Evolutionary conservation across 495 filamentous ascomycete genomes (phyloP).

Genomic region (Aspergillus campestris): DNA sequence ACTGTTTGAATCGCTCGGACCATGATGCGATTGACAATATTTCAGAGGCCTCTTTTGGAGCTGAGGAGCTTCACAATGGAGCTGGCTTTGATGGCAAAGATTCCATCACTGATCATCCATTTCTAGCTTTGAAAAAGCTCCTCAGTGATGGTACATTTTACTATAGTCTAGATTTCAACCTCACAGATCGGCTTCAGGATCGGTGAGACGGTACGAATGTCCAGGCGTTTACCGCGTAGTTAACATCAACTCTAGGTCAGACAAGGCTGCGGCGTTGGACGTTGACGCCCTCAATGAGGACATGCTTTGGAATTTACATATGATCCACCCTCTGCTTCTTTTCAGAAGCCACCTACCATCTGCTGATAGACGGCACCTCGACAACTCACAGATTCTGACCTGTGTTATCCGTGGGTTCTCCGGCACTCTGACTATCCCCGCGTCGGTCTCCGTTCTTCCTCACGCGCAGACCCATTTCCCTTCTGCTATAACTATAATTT

Average conservation of each 20-base stretch:
- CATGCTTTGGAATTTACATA: conserved; percentile 96
- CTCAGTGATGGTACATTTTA: conserved; percentile 95
- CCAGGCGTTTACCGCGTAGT: conserved; percentile 2
- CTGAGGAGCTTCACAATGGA: conserved; percentile 46
- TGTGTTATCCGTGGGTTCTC: conserved; percentile 93
- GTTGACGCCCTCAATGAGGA: conserved; percentile 78
- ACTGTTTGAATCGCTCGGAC: conserved; percentile 76
- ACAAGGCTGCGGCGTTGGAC: conserved; percentile 55
- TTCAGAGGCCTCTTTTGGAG: conserved; percentile 39
- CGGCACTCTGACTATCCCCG: conserved; percentile 72
- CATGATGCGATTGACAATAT: conserved; percentile 65
- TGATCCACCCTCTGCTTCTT: conserved; percentile 84
- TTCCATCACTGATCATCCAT: conserved; percentile 71
- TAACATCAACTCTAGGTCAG: conserved; percentile 38
- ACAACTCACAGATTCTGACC: conserved; percentile 79
- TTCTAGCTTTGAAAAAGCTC: conserved; percentile 80
- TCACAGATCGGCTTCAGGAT: conserved; percentile 89
- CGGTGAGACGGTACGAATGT: conserved; percentile 46
- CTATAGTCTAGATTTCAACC: conserved; percentile 93
- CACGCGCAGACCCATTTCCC: conserved; percentile 56
- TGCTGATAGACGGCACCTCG: conserved; percentile 64
- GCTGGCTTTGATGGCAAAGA: conserved; percentile 56
- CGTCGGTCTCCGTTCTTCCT: conserved; percentile 45
- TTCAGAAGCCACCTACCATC: conserved; percentile 74
- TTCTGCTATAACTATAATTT: conserved; percentile 78